Conservation (phyloP, 2,329 filamentous ascomycete species). For the Alternaria sp. region DNA sequence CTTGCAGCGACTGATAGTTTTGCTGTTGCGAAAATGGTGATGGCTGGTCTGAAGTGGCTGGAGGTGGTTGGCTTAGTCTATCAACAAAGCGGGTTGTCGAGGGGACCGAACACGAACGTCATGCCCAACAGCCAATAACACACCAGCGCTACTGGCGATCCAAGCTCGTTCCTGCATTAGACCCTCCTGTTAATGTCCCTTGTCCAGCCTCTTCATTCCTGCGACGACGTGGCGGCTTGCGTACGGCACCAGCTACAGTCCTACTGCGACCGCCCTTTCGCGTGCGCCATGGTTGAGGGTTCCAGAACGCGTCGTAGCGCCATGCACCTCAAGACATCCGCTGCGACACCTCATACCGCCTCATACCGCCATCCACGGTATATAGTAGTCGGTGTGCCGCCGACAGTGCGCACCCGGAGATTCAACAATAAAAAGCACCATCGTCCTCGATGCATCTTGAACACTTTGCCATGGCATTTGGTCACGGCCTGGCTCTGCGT, state of each 20-base stretch:
- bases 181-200: slow-evolving; percentile 19
- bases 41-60: slow-evolving; percentile 45
- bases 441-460: not conserved
- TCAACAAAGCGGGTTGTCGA: slow-evolving; percentile 28
- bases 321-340: not conserved
- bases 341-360: slow-evolving; percentile 14
- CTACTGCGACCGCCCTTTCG: slow-evolving; percentile 22
- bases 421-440: slow-evolving; percentile 3
- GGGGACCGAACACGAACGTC: slow-evolving; percentile 31
- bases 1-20: slow-evolving; percentile 42
- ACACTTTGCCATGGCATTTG: not conserved
- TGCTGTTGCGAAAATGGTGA: slow-evolving; percentile 44
- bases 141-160: slow-evolving; percentile 12
- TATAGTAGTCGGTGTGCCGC: slow-evolving; percentile 8
- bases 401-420: not conserved
- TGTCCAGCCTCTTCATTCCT: slow-evolving; percentile 37
- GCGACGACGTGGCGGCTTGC: slow-evolving; percentile 37
- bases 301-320: slow-evolving; percentile 9
- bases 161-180: slow-evolving; percentile 38
- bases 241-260: slow-evolving; percentile 16
- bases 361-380: slow-evolving; percentile 6
- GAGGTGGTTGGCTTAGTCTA: slow-evolving; percentile 18
- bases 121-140: slow-evolving; percentile 34
- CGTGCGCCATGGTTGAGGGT: not conserved
- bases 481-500: not conserved